Evolutionary conservation across 495 filamentous ascomycete genomes (phyloP).

Genomic region (Acidomyces sp.): DNA sequence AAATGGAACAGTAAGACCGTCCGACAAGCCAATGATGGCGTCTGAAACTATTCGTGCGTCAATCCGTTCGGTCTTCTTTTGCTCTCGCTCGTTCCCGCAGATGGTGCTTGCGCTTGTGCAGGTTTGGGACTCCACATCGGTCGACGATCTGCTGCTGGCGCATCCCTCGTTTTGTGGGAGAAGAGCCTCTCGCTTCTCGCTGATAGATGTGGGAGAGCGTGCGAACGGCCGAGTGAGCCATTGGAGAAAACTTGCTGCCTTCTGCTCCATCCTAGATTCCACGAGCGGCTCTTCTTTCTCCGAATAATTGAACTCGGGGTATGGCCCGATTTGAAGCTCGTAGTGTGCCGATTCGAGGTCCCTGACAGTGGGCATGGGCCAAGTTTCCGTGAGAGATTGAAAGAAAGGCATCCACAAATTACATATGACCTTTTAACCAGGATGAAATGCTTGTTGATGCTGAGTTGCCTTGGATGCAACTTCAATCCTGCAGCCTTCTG

Average conservation of each 20-base stretch:
- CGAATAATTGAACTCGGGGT: constrained; percentile 6
- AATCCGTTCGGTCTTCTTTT: background rate
- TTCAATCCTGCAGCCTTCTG: too few species aligned
- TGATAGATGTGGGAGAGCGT: constrained; percentile 5
- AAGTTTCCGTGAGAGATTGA: background rate
- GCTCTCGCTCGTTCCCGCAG: constrained; percentile 1
- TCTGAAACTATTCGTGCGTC: constrained; percentile 13
- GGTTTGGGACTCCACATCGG: constrained; percentile 5
- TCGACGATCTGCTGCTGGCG: background rate
- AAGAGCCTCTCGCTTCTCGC: constrained; percentile 6
- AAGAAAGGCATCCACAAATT: constrained; percentile 8
- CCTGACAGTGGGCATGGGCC: constrained; percentile 7
- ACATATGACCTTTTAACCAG: too few species aligned
- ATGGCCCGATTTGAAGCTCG: constrained; percentile 5
- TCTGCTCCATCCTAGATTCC: constrained; percentile 1
- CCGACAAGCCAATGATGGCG: constrained; percentile 36
- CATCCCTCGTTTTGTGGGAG: background rate
- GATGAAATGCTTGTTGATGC: too few species aligned
- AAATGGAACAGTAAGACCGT: constrained; percentile 49
- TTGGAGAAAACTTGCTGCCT: background rate
- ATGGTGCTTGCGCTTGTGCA: constrained; percentile 7
- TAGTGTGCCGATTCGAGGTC: constrained; percentile 8
- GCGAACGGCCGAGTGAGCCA: constrained; percentile 4
- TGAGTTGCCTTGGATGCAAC: too few species aligned
- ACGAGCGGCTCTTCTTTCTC: constrained; percentile 5